Conservation (phyloP, 2,329 filamentous ascomycete species). For the Aspergillus oerlinghausenensis region DNA sequence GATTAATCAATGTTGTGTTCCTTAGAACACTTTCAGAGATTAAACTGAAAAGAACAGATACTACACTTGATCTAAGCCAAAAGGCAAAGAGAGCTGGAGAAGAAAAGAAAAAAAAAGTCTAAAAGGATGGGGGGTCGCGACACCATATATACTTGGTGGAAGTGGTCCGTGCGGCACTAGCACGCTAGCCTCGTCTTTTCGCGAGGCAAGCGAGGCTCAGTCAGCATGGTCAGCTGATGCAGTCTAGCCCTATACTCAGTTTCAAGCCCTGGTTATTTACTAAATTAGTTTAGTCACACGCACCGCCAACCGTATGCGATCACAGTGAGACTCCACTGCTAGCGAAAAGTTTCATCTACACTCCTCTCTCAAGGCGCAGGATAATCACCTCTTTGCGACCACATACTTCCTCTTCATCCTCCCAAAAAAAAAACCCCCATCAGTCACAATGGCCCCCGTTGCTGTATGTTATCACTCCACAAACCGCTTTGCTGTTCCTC, state of each 20-base stretch:
- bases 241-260: slow-evolving; percentile 15
- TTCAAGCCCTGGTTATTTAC: slow-evolving; percentile 7
- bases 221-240: slow-evolving; percentile 7
- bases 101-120: slow-evolving; percentile 40
- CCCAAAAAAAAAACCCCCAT: slow-evolving; percentile 24
- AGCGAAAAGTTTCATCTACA: slow-evolving; percentile 18
- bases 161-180: slow-evolving; percentile 18
- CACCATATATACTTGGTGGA: slow-evolving; percentile 27
- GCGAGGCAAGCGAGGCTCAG: slow-evolving; percentile 10
- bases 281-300: slow-evolving; percentile 20
- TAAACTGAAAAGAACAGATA: slow-evolving; percentile 98
- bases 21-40: slow-evolving; percentile 81
- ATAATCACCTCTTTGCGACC: slow-evolving; percentile 83
- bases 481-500: slow-evolving; percentile 92
- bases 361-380: slow-evolving; percentile 61
- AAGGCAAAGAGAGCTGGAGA: slow-evolving; percentile 51
- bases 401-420: slow-evolving; percentile 25
- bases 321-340: slow-evolving; percentile 22
- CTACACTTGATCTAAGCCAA: slow-evolving; percentile 88
- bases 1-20: slow-evolving; percentile 73
- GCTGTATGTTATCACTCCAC: slow-evolving; percentile 67
- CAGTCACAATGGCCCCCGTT: slow-evolving; percentile 74
- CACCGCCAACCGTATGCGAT: slow-evolving; percentile 19
- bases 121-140: slow-evolving; percentile 19
- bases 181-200: slow-evolving; percentile 14